Base-by-base conservation (phyloP, 2,329 filamentous ascomycete species). In the Dothideomycetes sp. region DNA sequence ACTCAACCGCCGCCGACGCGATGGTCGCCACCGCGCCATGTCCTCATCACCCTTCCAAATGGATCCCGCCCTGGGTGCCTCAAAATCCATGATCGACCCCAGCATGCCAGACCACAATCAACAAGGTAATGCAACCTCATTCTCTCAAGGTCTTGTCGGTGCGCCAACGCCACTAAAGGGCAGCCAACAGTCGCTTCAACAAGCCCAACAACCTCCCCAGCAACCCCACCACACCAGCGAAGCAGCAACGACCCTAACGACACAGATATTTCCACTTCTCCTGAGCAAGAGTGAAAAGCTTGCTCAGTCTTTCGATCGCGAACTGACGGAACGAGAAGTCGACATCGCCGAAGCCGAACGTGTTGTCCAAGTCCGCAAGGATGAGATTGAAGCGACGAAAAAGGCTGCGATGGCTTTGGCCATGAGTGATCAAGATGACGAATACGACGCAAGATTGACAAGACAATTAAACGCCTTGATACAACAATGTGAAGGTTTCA, bases 281-380 rank as follows among this genome's bases (percentile, higher is more conserved):
- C 74, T 62, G 13, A 60, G 60, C 43, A 68, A 68, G 37, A 61
- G 60, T 37, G 58, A 63, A 43, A 54, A 60, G 36, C 53, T 71
- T 16, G 65, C 68, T 4, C 48, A 53, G 15, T 61, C 63, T 42
- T 86, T 85, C 53, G 84, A 91, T 44, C 74, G 80, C 19, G 82
- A 89, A 56, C 75, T 84, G 52, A 71, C 74, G 38, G 82, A 87
- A 49, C 86, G 84, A 55, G 77, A 85, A 38, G 58, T 58, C 3
- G 68, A 71, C 45, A 54, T 62, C 0, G 53, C 57, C 8, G 68
- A 71, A 45, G 65, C 66, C 2, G 63, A 68, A 41, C 62, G 66
- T 3, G 64, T 71, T 1, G 61, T 65, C 16, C 60, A 60, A 45
- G 80, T 80, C 49, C 79, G 82, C 0, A 75, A 82, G 47, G 69